phyloP scores from a whole-genome alignment of 345 rosid species.

The Anacardium occidentale region DNA sequence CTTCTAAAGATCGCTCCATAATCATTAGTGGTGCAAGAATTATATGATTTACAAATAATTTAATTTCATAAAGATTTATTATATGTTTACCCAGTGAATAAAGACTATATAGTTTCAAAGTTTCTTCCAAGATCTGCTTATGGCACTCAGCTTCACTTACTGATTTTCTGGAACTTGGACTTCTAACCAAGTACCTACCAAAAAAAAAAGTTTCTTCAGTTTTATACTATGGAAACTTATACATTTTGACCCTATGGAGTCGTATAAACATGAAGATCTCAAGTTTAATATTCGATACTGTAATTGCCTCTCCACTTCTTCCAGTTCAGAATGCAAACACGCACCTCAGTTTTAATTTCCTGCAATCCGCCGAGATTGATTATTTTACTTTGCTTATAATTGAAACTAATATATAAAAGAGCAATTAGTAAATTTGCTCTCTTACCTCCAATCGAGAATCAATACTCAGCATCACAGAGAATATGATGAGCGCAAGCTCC shows the following conservation, averaged over 20 bases:
- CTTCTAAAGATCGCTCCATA: slow-evolving; percentile 9
- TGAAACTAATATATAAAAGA: no score
- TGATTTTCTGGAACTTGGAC: slow-evolving; percentile 15
- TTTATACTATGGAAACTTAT: not conserved
- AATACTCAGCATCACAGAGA: no score
- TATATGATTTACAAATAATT: not conserved
- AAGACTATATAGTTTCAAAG: slow-evolving; percentile 17
- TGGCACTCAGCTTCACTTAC: slow-evolving; percentile 11
- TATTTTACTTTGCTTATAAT: no score
- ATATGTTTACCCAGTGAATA: slow-evolving; percentile 18
- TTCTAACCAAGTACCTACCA: slow-evolving; percentile 7
- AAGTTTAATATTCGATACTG: not conserved
- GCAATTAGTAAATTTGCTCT: no score
- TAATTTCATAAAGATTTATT: not conserved
- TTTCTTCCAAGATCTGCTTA: slow-evolving; percentile 17
- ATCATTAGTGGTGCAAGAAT: not conserved
- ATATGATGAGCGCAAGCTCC: no score
- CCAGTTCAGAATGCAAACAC: no score
- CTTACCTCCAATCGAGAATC: no score
- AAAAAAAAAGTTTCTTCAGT: not conserved
- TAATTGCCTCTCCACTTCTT: slow-evolving; percentile 17
- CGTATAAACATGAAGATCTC: no score
- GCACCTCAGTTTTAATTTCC: no score
- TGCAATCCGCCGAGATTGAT: no score
- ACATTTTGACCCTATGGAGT: not conserved